Conservation (phyloP, 192 early-diverging fungal genomes). For the Dissophora globulifera region DNA sequence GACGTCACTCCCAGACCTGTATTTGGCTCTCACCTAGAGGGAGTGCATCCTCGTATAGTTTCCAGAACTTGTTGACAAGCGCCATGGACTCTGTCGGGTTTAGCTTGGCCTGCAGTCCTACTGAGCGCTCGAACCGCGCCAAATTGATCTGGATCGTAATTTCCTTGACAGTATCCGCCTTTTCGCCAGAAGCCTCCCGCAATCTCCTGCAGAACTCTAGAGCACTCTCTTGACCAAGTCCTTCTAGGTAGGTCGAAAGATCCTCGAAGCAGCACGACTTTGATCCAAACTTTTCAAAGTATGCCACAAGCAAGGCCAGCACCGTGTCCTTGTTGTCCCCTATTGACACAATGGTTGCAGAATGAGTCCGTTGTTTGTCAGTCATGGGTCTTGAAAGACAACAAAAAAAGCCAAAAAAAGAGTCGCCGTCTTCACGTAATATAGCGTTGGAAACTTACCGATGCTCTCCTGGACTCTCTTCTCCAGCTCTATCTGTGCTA, state of each 20-base stretch:
- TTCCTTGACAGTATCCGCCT: slow-evolving; percentile 55
- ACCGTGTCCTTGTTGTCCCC: slow-evolving; percentile 28
- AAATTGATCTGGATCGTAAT: slow-evolving; percentile 41
- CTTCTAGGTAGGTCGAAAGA: slow-evolving; percentile 65
- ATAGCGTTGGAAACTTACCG: too few relatives aligned
- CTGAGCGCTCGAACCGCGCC: slow-evolving; percentile 26
- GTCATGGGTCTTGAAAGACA: too few relatives aligned
- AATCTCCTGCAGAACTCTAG: slow-evolving; percentile 51
- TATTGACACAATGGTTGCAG: too few relatives aligned
- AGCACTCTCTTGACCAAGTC: slow-evolving; percentile 38
- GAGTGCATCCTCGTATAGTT: slow-evolving; percentile 41
- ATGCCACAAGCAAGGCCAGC: slow-evolving; percentile 59
- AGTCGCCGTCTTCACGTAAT: too few relatives aligned
- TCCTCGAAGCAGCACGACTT: slow-evolving; percentile 83
- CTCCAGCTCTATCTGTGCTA: slow-evolving; percentile 74
- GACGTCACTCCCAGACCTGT: too few relatives aligned
- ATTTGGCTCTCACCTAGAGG: slow-evolving; percentile 38
- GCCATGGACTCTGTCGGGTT: slow-evolving; percentile 17
- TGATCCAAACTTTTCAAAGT: slow-evolving; percentile 71
- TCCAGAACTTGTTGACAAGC: slow-evolving; percentile 50
- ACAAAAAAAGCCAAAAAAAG: too few relatives aligned
- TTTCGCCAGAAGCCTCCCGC: slow-evolving; percentile 28
- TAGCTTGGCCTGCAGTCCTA: slow-evolving; percentile 23
- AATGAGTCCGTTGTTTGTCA: too few relatives aligned
- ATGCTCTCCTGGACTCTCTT: slow-evolving; percentile 52